Conservation (phyloP, 768 basidiomycete genomes). For the Leccinum arenicola region DNA sequence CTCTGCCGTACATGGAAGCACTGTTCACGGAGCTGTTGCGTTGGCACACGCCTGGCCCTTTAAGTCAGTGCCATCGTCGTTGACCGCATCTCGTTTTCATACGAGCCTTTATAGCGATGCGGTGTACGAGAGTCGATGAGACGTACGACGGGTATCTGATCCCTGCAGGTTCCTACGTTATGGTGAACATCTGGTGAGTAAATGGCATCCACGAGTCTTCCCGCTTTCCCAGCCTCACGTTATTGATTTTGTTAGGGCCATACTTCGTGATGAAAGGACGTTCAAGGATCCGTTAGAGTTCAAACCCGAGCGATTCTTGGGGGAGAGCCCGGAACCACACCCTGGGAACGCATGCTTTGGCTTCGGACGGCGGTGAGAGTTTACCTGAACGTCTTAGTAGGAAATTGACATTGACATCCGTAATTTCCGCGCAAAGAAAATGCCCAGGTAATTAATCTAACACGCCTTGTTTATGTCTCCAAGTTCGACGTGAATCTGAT, state of each 20-base stretch:
- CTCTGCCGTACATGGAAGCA: slow-evolving; percentile 28
- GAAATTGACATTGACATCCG: too few relatives aligned
- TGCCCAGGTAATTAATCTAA: too few relatives aligned
- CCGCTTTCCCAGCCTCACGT: not conserved
- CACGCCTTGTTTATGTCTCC: too few relatives aligned
- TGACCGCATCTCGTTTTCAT: not conserved
- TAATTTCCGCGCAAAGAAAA: too few relatives aligned
- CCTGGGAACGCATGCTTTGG: not conserved
- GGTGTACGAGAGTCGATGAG: slow-evolving; percentile 13
- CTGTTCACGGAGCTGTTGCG: slow-evolving; percentile 26
- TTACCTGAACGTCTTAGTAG: too few relatives aligned
- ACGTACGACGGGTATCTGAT: slow-evolving; percentile 22
- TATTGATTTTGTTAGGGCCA: slow-evolving; percentile 12
- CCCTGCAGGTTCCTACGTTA: slow-evolving; percentile 13
- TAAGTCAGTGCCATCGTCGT: slow-evolving; percentile 1
- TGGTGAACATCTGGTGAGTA: slow-evolving; percentile 20
- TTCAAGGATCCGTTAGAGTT: slow-evolving; percentile 20
- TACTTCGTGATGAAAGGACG: slow-evolving; percentile 16
- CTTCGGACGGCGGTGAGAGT: too few relatives aligned
- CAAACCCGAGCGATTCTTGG: slow-evolving; percentile 24
- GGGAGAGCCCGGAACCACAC: slow-evolving; percentile 13
- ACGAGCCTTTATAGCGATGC: slow-evolving; percentile 1
- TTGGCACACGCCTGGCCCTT: slow-evolving; percentile 19
- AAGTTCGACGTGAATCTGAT: too few relatives aligned
- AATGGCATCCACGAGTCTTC: not conserved